Base-by-base conservation (phyloP, 2,329 filamentous ascomycete genomes). In the Setomelanomma holmii region DNA sequence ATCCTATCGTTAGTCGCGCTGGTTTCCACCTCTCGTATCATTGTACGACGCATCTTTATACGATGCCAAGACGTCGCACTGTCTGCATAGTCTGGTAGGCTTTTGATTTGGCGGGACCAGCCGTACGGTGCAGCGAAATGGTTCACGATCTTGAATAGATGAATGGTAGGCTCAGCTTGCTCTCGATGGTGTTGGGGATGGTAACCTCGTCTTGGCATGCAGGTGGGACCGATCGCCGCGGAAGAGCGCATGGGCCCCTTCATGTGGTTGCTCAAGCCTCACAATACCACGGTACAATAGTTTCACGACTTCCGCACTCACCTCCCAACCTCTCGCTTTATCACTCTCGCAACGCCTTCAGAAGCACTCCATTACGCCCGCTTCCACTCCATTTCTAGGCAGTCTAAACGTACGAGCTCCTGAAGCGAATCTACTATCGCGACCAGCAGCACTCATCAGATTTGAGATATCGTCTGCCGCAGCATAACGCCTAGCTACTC, bases 201-300 rank as follows among this genome's bases (percentile, higher is more conserved):
- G 20, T 16, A 48, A 24, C 22, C 36, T 40, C 19, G 45, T 30
- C 54, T 54, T 55, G 53, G 53, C 56, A 6, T 30, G 27, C 3
- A 8, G 10, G 35, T 27, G 16, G 41, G 27, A 52, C 55, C 34
- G 10, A 44, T 58, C 58, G 55, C 58, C 58, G 55, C 58, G 55
- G 58, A 47, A 61, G 55, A 53, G 58, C 53, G 53, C 55, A 48
- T 45, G 44, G 49, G 45, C 50, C 45, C 45, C 40, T 40, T 51
- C 51, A 46, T 23, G 20, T n/a, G 39, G 7, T 42, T 20, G 30
- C 23, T 50, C 46, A 22, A 52, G 54, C 51, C 49, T 45, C 21
- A 30, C 56, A 30, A 52, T 44, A 17, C 20, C 40, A 51, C 40
- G n/a, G 16, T 34, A 56, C 44, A 42, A 51, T 34, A 45, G 20